Conservation (phyloP, 2,329 filamentous ascomycete species). For the Torrubiella hemipterigena region DNA sequence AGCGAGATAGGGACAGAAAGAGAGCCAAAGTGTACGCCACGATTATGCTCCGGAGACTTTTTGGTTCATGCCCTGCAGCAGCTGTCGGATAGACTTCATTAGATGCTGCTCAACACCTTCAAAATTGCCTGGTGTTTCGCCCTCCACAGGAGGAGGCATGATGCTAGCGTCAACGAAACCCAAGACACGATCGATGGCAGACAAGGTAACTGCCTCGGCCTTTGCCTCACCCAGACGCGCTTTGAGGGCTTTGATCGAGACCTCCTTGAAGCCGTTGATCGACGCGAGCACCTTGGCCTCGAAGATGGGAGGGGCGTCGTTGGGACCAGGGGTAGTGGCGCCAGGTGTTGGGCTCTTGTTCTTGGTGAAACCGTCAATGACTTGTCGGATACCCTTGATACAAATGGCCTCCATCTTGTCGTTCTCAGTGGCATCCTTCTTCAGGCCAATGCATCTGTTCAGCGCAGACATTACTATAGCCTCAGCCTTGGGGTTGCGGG, state of each 20-base stretch:
- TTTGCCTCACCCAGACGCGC: conserved; percentile 25
- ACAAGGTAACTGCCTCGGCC: conserved; percentile 34
- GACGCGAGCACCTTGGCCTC: conserved; percentile 28
- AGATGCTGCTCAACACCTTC: conserved; percentile 28
- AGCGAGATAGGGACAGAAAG: no score
- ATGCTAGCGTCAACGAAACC: conserved; percentile 33
- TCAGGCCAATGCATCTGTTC: conserved; percentile 37
- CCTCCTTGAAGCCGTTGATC: conserved; percentile 32
- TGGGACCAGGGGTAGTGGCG: conserved; percentile 11
- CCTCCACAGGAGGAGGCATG: conserved; percentile 19
- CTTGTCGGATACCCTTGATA: conserved; percentile 27
- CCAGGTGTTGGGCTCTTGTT: conserved; percentile 21
- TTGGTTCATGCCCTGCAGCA: conserved; percentile 27
- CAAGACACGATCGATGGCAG: conserved; percentile 37
- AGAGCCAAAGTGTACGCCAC: no score
- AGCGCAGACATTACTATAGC: conserved; percentile 40
- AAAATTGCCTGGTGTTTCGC: conserved; percentile 19
- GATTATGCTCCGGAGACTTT: no score
- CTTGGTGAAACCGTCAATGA: conserved; percentile 30
- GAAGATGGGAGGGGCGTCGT: conserved; percentile 17
- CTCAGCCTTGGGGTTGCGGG: conserved; percentile 28
- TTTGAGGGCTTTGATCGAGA: conserved; percentile 30
- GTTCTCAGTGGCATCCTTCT: conserved; percentile 29
- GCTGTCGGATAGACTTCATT: conserved; percentile 26
- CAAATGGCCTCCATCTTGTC: conserved; percentile 35